Evolutionary conservation across 768 basidiomycete genomes (phyloP).

Genomic region (Pleurotus platypus): DNA sequence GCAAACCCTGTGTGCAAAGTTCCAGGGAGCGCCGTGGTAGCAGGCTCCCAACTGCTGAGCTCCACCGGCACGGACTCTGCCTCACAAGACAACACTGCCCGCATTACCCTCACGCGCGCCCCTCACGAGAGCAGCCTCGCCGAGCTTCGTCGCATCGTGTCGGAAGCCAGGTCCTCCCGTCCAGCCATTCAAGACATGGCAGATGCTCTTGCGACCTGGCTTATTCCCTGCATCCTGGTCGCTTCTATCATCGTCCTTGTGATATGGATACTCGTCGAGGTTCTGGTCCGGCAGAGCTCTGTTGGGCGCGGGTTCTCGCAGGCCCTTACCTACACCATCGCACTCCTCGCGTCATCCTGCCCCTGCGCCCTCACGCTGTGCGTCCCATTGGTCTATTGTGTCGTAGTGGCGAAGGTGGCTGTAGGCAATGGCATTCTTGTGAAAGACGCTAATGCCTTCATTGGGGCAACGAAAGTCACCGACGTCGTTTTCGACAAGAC

Average conservation of each 20-base stretch:
- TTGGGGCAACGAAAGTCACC: slow-evolving; percentile 36
- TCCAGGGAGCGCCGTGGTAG: slow-evolving; percentile 27
- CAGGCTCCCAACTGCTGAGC: slow-evolving; percentile 24
- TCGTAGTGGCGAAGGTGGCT: too few relatives aligned
- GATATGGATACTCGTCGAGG: too few relatives aligned
- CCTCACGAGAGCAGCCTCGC: slow-evolving; percentile 38
- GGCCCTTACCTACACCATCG: too few relatives aligned
- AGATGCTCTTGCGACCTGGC: slow-evolving; percentile 42
- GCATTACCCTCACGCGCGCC: slow-evolving; percentile 28
- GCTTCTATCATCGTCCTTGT: too few relatives aligned
- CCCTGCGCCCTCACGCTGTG: too few relatives aligned
- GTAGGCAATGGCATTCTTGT: slow-evolving; percentile 22
- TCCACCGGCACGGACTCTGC: slow-evolving; percentile 22
- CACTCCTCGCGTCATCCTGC: too few relatives aligned
- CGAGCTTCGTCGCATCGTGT: slow-evolving; percentile 30
- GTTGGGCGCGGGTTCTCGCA: too few relatives aligned
- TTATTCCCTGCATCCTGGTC: slow-evolving; percentile 36
- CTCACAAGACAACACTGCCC: slow-evolving; percentile 19
- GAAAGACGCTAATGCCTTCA: slow-evolving; percentile 38
- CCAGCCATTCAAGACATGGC: slow-evolving; percentile 41
- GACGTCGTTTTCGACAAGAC: slow-evolving; percentile 59
- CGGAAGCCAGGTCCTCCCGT: slow-evolving; percentile 31
- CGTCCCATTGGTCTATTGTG: too few relatives aligned
- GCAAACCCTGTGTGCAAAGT: slow-evolving; percentile 31
- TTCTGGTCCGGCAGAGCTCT: too few relatives aligned